phyloP scores from a whole-genome alignment of 2,329 filamentous ascomycete genomes.

The Aureobasidium sp. region DNA sequence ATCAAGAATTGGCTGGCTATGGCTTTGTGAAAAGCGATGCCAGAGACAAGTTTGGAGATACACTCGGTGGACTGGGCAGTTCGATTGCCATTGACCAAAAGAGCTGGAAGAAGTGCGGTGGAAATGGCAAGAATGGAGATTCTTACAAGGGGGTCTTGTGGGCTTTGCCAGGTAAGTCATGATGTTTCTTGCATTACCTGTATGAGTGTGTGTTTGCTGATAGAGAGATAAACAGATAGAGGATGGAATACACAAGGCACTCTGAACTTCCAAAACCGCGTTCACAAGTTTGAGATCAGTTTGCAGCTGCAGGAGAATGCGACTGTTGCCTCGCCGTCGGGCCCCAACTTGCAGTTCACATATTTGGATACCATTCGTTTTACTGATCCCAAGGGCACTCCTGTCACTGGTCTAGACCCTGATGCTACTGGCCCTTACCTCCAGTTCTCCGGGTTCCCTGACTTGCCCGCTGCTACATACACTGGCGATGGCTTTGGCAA shows the following conservation, averaged over 20 bases:
- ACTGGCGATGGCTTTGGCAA: constrained; percentile 62
- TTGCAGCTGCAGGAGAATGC: constrained; percentile 50
- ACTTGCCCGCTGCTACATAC: constrained; percentile 57
- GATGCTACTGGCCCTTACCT: constrained; percentile 46
- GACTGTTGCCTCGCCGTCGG: constrained; percentile 46
- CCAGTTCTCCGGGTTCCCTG: constrained; percentile 52
- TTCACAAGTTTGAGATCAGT: constrained; percentile 60
- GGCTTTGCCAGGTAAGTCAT: constrained; percentile 42
- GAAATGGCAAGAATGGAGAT: background rate
- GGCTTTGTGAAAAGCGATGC: constrained; percentile 53
- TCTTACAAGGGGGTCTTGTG: constrained; percentile 58
- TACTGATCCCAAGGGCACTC: constrained; percentile 54
- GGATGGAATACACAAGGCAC: constrained; percentile 71
- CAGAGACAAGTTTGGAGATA: constrained; percentile 62
- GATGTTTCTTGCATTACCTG: no score
- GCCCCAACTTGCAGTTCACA: constrained; percentile 54
- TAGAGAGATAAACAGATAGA: constrained; percentile 39
- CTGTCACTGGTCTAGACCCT: constrained; percentile 58
- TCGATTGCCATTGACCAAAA: constrained; percentile 55
- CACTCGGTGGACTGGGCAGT: constrained; percentile 60
- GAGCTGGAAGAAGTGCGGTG: constrained; percentile 48
- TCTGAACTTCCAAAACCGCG: constrained; percentile 58
- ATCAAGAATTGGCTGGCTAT: constrained; percentile 60
- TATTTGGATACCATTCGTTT: constrained; percentile 62
- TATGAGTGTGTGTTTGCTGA: constrained; percentile 9